These are phyloP conservation scores for Tulasnella calospora DNA, from an alignment of 768 basidiomycete genomes.

Conservation along the genomic window DNA sequence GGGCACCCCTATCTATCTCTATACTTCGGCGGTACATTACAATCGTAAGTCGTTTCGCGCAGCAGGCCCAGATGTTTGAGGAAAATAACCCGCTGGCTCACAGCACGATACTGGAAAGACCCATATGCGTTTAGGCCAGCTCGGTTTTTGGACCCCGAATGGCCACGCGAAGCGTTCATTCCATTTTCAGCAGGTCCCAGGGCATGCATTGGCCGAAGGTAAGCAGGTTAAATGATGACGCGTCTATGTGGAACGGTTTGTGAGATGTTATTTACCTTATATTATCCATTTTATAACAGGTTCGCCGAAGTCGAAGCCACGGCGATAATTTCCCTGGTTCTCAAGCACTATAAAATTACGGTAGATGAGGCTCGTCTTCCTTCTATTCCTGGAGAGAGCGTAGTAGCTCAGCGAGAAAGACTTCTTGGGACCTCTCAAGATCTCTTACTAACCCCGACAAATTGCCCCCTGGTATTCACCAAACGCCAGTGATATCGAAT, in stretches of 20 bases:
- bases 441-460: slow-evolving; percentile 8
- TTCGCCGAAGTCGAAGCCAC: slow-evolving; percentile 23
- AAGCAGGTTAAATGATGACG: too few species aligned
- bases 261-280: too few species aligned
- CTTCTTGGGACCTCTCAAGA: background rate
- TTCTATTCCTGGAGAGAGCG: background rate
- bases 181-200: slow-evolving; percentile 22
- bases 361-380: background rate
- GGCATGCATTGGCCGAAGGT: slow-evolving; percentile 19
- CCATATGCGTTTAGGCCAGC: slow-evolving; percentile 10
- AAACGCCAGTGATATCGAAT: background rate
- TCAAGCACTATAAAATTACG: slow-evolving; percentile 8
- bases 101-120: slow-evolving; percentile 20
- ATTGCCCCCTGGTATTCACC: background rate
- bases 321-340: background rate
- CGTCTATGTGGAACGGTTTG: too few species aligned
- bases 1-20: background rate
- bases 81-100: too few species aligned
- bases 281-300: too few species aligned
- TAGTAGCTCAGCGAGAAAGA: background rate
- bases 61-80: background rate
- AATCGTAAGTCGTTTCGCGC: background rate
- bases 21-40: background rate
- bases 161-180: slow-evolving; percentile 23
- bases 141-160: slow-evolving; percentile 16